Evolutionary conservation across 202 grass and related monocot genomes (phyloP).

Genomic region (Brachypodium distachyon): DNA sequence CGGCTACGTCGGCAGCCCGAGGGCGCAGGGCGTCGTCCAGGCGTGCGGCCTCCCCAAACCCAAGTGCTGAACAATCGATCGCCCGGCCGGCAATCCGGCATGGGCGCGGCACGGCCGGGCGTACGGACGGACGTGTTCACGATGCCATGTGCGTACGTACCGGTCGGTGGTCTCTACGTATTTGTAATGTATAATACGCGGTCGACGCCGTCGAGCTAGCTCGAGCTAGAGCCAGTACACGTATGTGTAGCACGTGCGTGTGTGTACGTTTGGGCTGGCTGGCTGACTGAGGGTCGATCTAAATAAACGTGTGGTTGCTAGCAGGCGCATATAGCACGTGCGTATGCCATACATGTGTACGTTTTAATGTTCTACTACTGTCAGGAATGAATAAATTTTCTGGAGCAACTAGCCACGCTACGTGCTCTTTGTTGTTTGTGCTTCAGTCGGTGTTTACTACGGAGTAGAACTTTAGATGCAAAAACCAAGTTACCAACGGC

Average conservation of each 20-base stretch:
- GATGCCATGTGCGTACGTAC: too few relatives aligned
- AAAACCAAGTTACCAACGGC: too few relatives aligned
- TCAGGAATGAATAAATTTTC: neutral
- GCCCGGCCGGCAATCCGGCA: too few relatives aligned
- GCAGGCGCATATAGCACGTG: neutral
- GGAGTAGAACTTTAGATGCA: too few relatives aligned
- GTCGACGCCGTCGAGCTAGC: neutral
- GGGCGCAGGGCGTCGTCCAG: slow-evolving; percentile 3
- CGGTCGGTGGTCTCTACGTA: neutral
- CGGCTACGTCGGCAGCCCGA: slow-evolving; percentile 31
- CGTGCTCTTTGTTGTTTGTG: neutral
- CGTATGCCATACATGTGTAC: neutral
- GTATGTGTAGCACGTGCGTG: neutral
- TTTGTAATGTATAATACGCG: neutral
- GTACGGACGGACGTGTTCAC: too few relatives aligned
- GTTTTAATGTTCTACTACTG: neutral
- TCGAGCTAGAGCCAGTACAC: too few relatives aligned
- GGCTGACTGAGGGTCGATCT: neutral
- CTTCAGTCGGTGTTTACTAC: too few relatives aligned
- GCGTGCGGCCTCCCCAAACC: slow-evolving; percentile 23
- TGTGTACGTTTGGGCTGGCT: too few relatives aligned
- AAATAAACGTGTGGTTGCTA: neutral
- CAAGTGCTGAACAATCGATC: slow-evolving; percentile 37
- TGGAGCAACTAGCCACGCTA: neutral
- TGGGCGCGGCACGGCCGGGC: too few relatives aligned